Base-by-base conservation (phyloP, 495 filamentous ascomycete species). In the Penicillium angulare region DNA sequence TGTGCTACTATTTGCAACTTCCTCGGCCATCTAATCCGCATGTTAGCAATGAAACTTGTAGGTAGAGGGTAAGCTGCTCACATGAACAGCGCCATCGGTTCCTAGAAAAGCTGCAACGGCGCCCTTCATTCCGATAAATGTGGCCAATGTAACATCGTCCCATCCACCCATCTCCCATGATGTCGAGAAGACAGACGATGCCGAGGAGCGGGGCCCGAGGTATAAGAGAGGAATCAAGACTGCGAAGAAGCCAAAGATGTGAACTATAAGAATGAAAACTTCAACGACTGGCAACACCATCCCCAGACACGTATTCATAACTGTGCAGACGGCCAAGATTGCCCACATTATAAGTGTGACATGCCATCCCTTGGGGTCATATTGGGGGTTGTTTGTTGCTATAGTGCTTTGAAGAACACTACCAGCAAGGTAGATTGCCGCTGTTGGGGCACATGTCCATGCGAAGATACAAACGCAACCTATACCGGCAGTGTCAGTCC, bases 331-430 rank as follows among this genome's bases (percentile, higher is more conserved):
- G 13, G 15, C 38, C 17, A 41, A 22, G 1, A 41, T 12, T 13
- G 38, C 38, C 38, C 38, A 41, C 38, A 41, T 41, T 9, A 41
- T 41, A 22, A 41, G 38, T 2, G 38, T 41, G 38, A 41, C 38
- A 7, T 41, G 38, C 38, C 38, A 41, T 41, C 38, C 38, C 22
- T 41, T 22, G 15, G 38, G 38, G 10, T 41, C 18, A 12, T 41
- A 41, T 5, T 22, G 17, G 1, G 38, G 38, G 22, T 21, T 41
- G 18, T 22, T 41, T 5, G 38, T 20, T 22, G 38, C 38, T 15
- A 41, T 22, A 9, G 38, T 41, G 38, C 16, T 41, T 21, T 41
- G 38, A 41, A 41, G 38, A 20, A 41, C 38, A 22, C 38, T 41
- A 22, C 38, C 21, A 18, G 38, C 38, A 15, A 41, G 21, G 13